These are phyloP conservation scores for Cryphonectria naterciae DNA, from an alignment of 2,329 filamentous ascomycete species.

Conservation along the genomic window DNA sequence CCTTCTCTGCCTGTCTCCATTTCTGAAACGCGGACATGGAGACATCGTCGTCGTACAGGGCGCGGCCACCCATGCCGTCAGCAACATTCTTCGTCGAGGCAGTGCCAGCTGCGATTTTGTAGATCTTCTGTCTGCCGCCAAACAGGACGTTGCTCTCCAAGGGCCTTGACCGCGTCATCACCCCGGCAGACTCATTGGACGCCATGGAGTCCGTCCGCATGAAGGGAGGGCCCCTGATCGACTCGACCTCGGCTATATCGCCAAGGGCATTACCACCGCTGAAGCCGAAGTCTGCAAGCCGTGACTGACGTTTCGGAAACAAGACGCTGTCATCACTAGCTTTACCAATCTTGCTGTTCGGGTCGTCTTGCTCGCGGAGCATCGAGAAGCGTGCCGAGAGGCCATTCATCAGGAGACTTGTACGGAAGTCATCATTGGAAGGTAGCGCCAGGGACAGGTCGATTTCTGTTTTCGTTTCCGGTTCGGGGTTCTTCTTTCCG, in stretches of 20 bases:
- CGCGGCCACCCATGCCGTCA: slow-evolving; percentile 64
- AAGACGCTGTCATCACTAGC: slow-evolving; percentile 94
- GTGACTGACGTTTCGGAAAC: slow-evolving; percentile 78
- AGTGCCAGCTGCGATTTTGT: slow-evolving; percentile 70
- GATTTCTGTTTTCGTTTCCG: slow-evolving; percentile 66
- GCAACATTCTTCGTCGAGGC: slow-evolving; percentile 46
- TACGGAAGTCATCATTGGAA: slow-evolving; percentile 86
- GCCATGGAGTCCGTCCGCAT: slow-evolving; percentile 68
- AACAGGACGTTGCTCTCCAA: slow-evolving; percentile 92
- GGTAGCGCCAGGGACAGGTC: slow-evolving; percentile 78
- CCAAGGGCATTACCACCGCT: slow-evolving; percentile 59
- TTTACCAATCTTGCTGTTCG: slow-evolving; percentile 85
- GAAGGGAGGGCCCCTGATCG: slow-evolving; percentile 65
- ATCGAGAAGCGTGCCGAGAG: slow-evolving; percentile 96
- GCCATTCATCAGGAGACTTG: slow-evolving; percentile 93
- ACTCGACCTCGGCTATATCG: slow-evolving; percentile 91
- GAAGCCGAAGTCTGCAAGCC: slow-evolving; percentile 71
- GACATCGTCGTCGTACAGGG: slow-evolving; percentile 87
- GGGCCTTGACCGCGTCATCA: slow-evolving; percentile 84
- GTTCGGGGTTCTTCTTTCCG: slow-evolving; percentile 57
- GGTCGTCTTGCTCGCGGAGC: slow-evolving; percentile 93
- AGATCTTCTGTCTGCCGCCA: slow-evolving; percentile 93
- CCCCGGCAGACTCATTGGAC: slow-evolving; percentile 70
- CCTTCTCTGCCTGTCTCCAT: slow-evolving; percentile 65
- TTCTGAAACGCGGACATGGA: slow-evolving; percentile 82